Percentiles rank a stretch among this genome's conserved stretches.
Evolutionary conservation across 2,329 filamentous ascomycete species (phyloP).

Genomic region (Bipolaris gigantea): DNA sequence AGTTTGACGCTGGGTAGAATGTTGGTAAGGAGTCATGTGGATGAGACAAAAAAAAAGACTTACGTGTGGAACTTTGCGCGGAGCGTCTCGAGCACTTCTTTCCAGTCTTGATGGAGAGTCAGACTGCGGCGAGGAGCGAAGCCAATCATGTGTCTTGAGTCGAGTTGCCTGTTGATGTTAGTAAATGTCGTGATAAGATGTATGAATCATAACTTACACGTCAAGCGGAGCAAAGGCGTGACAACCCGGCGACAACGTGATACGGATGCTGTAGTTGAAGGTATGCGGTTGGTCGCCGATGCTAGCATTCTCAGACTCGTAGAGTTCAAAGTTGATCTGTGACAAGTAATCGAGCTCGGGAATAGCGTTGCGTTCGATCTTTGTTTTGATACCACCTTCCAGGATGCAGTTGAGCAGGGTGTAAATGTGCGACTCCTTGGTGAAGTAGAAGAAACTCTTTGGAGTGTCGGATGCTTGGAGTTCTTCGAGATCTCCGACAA

Average conservation of each 20-base stretch:
- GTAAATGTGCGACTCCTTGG: constrained; percentile 98
- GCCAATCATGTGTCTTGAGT: constrained; percentile 94
- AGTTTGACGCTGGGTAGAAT: constrained; percentile 48
- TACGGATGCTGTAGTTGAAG: constrained; percentile 94
- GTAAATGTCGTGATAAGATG: background rate
- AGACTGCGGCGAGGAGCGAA: constrained; percentile 87
- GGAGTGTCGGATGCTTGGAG: constrained; percentile 93
- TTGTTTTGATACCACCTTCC: constrained; percentile 94
- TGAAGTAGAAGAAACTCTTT: constrained; percentile 98
- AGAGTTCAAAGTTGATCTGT: constrained; percentile 97
- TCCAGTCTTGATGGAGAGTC: constrained; percentile 92
- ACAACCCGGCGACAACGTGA: constrained; percentile 92
- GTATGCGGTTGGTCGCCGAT: constrained; percentile 64
- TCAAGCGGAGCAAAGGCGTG: constrained; percentile 96
- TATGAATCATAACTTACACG: constrained; percentile 54
- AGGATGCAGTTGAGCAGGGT: constrained; percentile 97
- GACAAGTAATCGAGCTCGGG: constrained; percentile 96
- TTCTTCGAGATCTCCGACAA: constrained; percentile 94
- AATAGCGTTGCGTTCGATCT: constrained; percentile 92
- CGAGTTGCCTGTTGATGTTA: constrained; percentile 63
- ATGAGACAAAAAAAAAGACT: constrained; percentile 42
- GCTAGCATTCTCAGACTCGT: constrained; percentile 81
- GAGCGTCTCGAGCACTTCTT: constrained; percentile 92
- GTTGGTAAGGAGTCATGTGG: constrained; percentile 6
- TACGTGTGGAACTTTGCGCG: constrained; percentile 94